Base-by-base conservation (phyloP, 169 alveolate species). In the Amoebophrya sp. region DNA sequence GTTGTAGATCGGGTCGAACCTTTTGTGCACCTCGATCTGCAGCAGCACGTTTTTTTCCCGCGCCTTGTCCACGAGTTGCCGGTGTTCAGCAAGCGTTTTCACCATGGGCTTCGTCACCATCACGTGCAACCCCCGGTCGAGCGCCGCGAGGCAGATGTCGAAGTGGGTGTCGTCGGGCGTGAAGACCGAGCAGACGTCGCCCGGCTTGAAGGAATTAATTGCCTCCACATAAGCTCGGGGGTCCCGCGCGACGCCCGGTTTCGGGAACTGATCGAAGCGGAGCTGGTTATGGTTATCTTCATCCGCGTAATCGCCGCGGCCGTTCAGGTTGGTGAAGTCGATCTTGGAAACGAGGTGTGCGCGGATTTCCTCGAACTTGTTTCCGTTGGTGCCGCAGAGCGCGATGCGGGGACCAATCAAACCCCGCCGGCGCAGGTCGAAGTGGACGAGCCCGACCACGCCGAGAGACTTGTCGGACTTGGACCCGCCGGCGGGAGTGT, bases 81-180 rank as follows among this genome's bases (percentile, higher is more conserved):
- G 23, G 34, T 58, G 78, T 16, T 58, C 78, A 4, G 4, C 34
- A 2, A 58, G 23, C 26, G 78, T 23, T n/a, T 58, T 88, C 39
- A 88, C 90, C 69, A 88, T 88, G 26, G 78, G 78, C 45, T 89
- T 89, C 23, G 91, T 89, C 31, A 42, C 41, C 88, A 89, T 42
- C 40, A 50, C 88, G 39, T 89, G 91, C 2, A 48, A 18, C n/a
- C 89, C 89, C 42, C 69, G 13, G 26, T 89, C 69, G 39, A 89
- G 34, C 34, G 89, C 91, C 29, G 48, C 48, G 89, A 50, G 34
- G 40, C 69, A 0, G 39, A 89, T 89, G n/a, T 89, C 89, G 41
- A 50, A 89, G 89, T 89, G 89, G 41, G 91, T 89, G 40, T 38
- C 50, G 23, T 89, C 91, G 42, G 91, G 91, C 0, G 91, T 89